Evolutionary conservation across 441 rosid genomes (phyloP), one percentile per base, ranked within the genome.

Genomic region (Hypseocharis bilobata): DNA sequence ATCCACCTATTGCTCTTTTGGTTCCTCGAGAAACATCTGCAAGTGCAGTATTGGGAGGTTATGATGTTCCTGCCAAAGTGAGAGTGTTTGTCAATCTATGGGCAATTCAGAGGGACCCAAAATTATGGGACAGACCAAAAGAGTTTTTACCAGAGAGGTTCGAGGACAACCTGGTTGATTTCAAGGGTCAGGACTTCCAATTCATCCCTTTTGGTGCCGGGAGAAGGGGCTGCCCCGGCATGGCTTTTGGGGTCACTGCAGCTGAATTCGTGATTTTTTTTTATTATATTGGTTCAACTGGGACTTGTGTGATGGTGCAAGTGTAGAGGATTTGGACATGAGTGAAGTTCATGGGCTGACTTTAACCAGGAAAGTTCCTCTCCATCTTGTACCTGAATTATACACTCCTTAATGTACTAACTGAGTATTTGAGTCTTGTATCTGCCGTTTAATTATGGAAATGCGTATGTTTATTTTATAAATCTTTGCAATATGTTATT

Each of bases 51-150:
- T 0, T 66, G 16, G 62, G 60, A 7, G 74, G 77, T 7, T 65
- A 67, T 27, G 36, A 65, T 11, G 71, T 80, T 70, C 81, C 77
- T 2, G 22, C 70, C 0, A 61, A 68, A 3, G 73, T 80, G 0
- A 57, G 36, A n/a, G 67, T 79, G 0, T 60, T 79, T 0, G 51
- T 75, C 59, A 82, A 79, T 6, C 22, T 68, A 0, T 75, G 76
- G 76, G 76, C 81, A 42, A 73, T 82, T 3, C 81, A 75, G 20
- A 74, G 72, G 40, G 80, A 77, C 44, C 81, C 78, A 2, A 74
- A 63, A 13, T 0, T 51, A 0, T 77, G 85, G 81, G 75, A 79
- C 62, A 61, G 16, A 0, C 73, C 80, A 0, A 74, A 77, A 16
- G 73, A 74, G 19, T 77, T 72, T 27, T 5, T 17, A 0, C 82